A percentile compares a stretch with the other conserved stretches of the same genome.
These are phyloP conservation scores for Ascobolus immersus DNA, from an alignment of 495 filamentous ascomycete genomes.

Conservation along the genomic window DNA sequence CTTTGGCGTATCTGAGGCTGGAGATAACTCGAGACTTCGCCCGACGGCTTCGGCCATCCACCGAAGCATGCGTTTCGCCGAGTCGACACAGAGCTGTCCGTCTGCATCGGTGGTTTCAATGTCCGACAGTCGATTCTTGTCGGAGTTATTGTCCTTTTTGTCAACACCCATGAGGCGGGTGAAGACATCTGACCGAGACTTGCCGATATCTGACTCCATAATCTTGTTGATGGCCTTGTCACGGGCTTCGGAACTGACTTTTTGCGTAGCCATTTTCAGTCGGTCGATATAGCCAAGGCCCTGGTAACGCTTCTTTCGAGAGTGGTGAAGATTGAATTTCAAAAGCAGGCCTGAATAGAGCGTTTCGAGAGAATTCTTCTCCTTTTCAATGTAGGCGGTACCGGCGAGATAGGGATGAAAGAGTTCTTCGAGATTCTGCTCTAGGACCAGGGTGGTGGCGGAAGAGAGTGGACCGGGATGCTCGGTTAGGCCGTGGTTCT, in stretches of 20 bases:
- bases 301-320: constrained; percentile 17
- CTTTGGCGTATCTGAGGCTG: constrained; percentile 69
- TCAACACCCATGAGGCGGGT: constrained; percentile 14
- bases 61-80: constrained; percentile 84
- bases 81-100: constrained; percentile 54
- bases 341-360: constrained; percentile 79
- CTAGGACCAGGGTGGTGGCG: constrained; percentile 58
- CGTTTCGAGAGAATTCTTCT: constrained; percentile 72
- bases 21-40: constrained; percentile 68
- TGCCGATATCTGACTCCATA: constrained; percentile 15
- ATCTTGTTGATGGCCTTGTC: constrained; percentile 15
- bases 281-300: constrained; percentile 15
- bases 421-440: constrained; percentile 88
- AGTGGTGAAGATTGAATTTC: constrained; percentile 80
- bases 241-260: constrained; percentile 23
- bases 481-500: constrained; percentile 81
- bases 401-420: constrained; percentile 90
- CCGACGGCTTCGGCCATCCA: constrained; percentile 95
- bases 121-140: constrained; percentile 21
- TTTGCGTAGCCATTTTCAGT: constrained; percentile 13
- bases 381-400: constrained; percentile 84
- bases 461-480: constrained; percentile 76
- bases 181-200: constrained; percentile 14
- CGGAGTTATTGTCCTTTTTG: constrained; percentile 18
- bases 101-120: constrained; percentile 79